Conservation (phyloP, 257 asterid genomes). For the Solanum sitiens region DNA sequence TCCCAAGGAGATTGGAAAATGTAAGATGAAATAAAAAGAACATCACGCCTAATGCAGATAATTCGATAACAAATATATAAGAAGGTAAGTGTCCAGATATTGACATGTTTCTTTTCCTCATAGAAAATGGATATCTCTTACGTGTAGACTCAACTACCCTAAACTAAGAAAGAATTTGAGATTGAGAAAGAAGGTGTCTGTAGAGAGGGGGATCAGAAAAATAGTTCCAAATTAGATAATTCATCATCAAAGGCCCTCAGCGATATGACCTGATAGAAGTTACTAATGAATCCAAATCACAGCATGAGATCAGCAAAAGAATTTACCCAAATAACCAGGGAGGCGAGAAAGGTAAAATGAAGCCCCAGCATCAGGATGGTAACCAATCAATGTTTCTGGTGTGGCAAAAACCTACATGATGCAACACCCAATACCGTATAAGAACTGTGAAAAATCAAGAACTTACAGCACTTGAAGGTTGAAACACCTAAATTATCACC, state of each 20-base stretch:
- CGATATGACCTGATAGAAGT: background rate
- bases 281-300: background rate
- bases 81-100: background rate
- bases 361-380: slow-evolving; percentile 98
- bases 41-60: background rate
- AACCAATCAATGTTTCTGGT: slow-evolving; percentile 88
- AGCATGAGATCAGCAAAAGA: background rate
- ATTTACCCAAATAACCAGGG: slow-evolving; percentile 82
- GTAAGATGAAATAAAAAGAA: background rate
- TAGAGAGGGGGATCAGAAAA: background rate
- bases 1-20: background rate
- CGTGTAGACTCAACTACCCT: background rate
- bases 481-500: background rate
- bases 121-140: background rate
- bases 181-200: background rate
- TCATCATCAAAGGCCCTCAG: background rate
- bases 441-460: background rate
- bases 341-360: slow-evolving; percentile 90
- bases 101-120: background rate
- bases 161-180: background rate
- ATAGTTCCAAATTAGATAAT: background rate
- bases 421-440: background rate
- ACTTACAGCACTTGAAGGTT: background rate
- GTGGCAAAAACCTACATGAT: slow-evolving; percentile 75
- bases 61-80: background rate